A percentile compares a stretch with the other conserved stretches of the same genome.
Conservation (phyloP, 1,284 basidiomycete genomes). For the Agroathelia rolfsii region DNA sequence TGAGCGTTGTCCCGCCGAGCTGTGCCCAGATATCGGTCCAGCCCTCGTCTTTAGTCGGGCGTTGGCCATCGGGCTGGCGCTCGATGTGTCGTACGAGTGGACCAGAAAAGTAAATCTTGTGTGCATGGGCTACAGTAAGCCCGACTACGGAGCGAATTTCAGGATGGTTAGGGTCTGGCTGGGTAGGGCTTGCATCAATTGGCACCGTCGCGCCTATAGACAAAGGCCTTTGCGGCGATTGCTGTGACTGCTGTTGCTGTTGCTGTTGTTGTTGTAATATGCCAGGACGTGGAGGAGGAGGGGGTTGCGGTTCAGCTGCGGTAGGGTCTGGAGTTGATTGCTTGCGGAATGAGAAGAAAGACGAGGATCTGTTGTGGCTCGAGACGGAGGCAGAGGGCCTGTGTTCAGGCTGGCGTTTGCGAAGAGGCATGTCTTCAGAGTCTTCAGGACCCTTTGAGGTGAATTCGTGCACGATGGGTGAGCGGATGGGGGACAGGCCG, state of each 20-base stretch:
- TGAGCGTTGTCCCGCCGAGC: conserved; percentile 86
- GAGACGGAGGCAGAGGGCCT: too few relatives aligned
- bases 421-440: too few relatives aligned
- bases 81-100: conserved; percentile 68
- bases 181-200: conserved; percentile 3
- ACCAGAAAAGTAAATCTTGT: conserved; percentile 76
- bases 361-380: conserved; percentile 21
- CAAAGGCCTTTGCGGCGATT: conserved; percentile 6
- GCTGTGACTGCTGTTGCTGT: conserved; percentile 12
- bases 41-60: conserved; percentile 66
- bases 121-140: conserved; percentile 58
- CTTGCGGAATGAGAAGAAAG: conserved; percentile 34
- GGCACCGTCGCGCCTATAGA: conserved; percentile 12
- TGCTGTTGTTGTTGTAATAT: conserved; percentile 10
- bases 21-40: conserved; percentile 93
- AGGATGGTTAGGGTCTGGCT: conserved; percentile 33
- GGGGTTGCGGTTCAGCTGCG: conserved; percentile 6
- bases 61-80: conserved; percentile 67
- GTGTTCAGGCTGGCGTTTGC: too few relatives aligned
- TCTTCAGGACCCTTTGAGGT: too few relatives aligned
- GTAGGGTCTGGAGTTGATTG: too few relatives aligned
- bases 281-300: background rate
- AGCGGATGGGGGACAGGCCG: too few relatives aligned
- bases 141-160: conserved; percentile 71
- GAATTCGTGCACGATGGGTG: too few relatives aligned